Conservation (phyloP, 371 early-diverging fungal species). For the Mortierella sp. region DNA sequence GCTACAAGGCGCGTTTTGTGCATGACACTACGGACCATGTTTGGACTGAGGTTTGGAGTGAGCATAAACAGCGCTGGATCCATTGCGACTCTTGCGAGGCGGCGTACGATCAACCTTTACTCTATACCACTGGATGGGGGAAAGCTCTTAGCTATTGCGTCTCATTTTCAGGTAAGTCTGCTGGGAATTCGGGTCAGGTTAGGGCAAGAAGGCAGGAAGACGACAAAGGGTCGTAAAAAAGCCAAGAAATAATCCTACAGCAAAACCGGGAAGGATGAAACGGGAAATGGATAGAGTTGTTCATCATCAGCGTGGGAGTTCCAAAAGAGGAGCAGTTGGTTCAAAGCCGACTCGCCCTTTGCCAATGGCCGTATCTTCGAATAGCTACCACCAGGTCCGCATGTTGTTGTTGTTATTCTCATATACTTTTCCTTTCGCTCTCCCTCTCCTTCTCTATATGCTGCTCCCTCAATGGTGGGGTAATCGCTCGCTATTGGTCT, state of each 20-base stretch:
- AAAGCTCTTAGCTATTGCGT: conserved; percentile 77
- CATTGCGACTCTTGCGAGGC: conserved; percentile 82
- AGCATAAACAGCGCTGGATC: conserved; percentile 73
- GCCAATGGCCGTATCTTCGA: background rate
- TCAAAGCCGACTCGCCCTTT: background rate
- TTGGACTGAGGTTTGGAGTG: conserved; percentile 81
- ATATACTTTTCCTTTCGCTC: background rate
- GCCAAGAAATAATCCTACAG: background rate
- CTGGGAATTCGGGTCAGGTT: background rate
- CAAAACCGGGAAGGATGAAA: background rate
- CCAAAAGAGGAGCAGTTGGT: background rate
- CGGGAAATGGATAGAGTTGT: background rate
- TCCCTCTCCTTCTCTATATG: background rate
- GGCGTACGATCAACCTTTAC: conserved; percentile 72
- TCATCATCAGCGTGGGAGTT: background rate
- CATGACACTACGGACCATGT: conserved; percentile 75
- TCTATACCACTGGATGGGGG: conserved; percentile 83
- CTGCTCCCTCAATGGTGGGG: background rate
- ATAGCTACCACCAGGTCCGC: background rate
- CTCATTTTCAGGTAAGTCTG: conserved; percentile 61
- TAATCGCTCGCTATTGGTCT: background rate
- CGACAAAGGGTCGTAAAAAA: background rate
- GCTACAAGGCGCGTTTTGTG: conserved; percentile 76
- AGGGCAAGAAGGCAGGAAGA: background rate
- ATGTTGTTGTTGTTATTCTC: background rate